These are phyloP conservation scores for Oxyria digyna DNA, from an alignment of 148 eudicot species.

Conservation along the genomic window DNA sequence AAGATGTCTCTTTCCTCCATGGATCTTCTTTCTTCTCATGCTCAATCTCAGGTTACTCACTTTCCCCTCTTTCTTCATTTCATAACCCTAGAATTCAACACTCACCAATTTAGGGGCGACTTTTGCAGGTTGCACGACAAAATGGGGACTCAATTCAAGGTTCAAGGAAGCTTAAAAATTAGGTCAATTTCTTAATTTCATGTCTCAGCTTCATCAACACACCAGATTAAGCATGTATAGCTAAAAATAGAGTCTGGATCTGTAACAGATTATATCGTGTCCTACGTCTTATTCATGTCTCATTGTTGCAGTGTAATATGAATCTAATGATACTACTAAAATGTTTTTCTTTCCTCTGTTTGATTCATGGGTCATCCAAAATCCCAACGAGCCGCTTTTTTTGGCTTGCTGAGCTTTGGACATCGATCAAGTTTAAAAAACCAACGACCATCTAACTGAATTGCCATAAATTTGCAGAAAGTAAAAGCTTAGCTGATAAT, in stretches of 20 bases:
- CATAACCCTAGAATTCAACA: neutral
- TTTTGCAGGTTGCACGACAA: neutral
- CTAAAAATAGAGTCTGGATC: neutral
- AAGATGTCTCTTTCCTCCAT: slow-evolving; percentile 67
- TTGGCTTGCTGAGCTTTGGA: too few species aligned
- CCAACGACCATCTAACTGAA: too few species aligned
- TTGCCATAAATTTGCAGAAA: too few species aligned
- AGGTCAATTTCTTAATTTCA: neutral
- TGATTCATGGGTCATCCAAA: too few species aligned
- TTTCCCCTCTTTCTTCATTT: neutral
- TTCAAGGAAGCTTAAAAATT: neutral
- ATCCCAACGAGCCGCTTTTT: too few species aligned
- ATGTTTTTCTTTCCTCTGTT: too few species aligned
- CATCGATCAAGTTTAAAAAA: too few species aligned
- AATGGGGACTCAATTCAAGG: neutral
- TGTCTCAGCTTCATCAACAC: neutral
- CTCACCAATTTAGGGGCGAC: neutral
- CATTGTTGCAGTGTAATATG: too few species aligned
- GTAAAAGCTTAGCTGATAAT: too few species aligned
- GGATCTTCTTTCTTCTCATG: slow-evolving; percentile 33
- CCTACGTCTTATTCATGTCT: too few species aligned
- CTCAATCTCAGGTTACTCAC: slow-evolving; percentile 3
- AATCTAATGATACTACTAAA: too few species aligned
- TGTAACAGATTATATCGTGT: too few species aligned
- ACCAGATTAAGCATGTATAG: neutral